Percentiles rank a stretch among this genome's conserved stretches.
Conservation (phyloP, 306 rosid genomes). For the Spatholobus suberectus region DNA sequence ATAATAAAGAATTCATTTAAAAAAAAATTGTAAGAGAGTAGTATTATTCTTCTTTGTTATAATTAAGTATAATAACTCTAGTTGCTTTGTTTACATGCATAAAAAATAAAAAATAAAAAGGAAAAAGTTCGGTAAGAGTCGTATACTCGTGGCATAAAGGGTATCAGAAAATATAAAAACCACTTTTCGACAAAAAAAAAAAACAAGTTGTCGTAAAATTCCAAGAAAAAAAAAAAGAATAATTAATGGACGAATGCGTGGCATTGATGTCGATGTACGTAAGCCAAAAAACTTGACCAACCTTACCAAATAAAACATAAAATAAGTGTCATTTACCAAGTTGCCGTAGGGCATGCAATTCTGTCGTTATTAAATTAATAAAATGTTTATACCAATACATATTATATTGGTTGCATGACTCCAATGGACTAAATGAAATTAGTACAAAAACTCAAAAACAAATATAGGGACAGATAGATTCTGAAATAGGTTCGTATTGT, state of each 20-base stretch:
- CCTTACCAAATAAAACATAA: background rate
- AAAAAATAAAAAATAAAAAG: background rate
- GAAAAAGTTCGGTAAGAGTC: background rate
- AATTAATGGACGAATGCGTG: background rate
- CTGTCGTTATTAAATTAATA: background rate
- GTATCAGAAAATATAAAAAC: background rate
- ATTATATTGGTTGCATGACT: slow-evolving; percentile 3
- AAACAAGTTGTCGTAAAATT: background rate
- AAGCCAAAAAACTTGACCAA: background rate
- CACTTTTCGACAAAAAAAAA: background rate
- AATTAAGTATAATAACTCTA: background rate
- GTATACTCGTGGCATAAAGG: background rate
- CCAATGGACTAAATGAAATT: background rate
- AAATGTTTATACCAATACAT: background rate
- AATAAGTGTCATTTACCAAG: slow-evolving; percentile 27
- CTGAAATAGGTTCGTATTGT: background rate
- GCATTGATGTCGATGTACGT: background rate
- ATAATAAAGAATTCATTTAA: too few relatives aligned
- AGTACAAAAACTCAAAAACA: background rate
- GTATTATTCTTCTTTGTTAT: background rate
- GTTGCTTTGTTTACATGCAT: background rate
- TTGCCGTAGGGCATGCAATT: slow-evolving; percentile 12
- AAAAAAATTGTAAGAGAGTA: too few relatives aligned
- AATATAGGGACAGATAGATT: background rate
- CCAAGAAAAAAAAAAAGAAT: background rate